Percentiles rank a stretch among this genome's conserved stretches.
Evolutionary conservation across 257 asterid species (phyloP).

Genomic region (Solanum dulcamara): DNA sequence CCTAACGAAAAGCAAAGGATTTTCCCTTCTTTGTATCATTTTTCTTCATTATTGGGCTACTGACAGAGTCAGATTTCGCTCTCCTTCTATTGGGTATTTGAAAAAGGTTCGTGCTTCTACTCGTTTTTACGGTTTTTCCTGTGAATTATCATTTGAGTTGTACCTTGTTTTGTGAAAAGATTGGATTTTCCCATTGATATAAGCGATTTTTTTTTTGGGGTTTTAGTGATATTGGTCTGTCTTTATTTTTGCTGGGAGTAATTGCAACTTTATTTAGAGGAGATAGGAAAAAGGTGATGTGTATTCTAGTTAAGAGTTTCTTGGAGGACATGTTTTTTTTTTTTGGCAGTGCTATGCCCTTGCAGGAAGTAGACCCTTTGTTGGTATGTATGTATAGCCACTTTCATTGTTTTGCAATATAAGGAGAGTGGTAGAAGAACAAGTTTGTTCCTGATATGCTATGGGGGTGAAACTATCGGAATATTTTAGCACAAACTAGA

Average conservation of each 20-base stretch:
- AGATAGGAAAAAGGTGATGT: not conserved
- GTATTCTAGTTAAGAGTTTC: not conserved
- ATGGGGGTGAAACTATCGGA: not conserved
- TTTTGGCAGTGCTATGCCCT: no score
- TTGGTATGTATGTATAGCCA: not conserved
- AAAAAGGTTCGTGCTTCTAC: not conserved
- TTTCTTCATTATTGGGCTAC: not conserved
- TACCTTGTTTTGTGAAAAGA: not conserved
- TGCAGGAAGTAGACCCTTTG: no score
- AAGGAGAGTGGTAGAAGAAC: not conserved
- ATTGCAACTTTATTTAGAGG: not conserved
- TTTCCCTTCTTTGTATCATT: not conserved
- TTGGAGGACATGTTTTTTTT: no score
- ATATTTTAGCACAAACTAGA: not conserved
- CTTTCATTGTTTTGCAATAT: not conserved
- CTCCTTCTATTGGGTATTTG: not conserved
- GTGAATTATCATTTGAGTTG: not conserved
- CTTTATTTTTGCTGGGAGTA: not conserved
- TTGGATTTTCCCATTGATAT: not conserved
- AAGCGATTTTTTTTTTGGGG: not conserved
- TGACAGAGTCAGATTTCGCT: not conserved
- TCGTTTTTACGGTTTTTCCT: not conserved
- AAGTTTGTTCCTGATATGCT: not conserved
- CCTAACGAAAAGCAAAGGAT: not conserved
- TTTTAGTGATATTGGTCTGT: not conserved